Base-by-base conservation (phyloP, 768 basidiomycete species). In the Royoungia palumana region DNA sequence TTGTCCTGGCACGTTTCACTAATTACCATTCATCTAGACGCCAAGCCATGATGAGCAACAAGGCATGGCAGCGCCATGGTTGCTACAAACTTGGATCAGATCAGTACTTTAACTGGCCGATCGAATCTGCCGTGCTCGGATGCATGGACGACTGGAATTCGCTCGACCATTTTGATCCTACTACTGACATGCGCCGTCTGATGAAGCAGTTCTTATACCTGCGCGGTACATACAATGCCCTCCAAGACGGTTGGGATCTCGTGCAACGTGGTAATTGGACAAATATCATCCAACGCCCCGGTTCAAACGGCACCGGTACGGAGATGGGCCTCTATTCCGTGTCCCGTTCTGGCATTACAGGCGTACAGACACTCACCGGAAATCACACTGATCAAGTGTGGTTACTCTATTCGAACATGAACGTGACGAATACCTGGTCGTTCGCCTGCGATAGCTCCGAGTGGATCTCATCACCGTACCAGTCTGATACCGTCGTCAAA, bases 161-260 rank as follows among this genome's bases (percentile, higher is more conserved):
- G 3, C 81, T 94, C 27, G 94, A 96, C 59, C 94, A 96, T 65
- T 95, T 95, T 64, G 94, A 96, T 67, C 91, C 92, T 22, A 94
- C 93, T 2, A 72, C 84, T 12, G 84, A 89, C 60, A 77, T 78
- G 34, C 81, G 87, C 34, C 84, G 91, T 47, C 62, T 90, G 49
- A 82, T 90, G 60, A 64, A 80, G 16, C 89, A 87, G 45, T 85
- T 90, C 71, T 66, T 85, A 48, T 75, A 81, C 59, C 74, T 95
- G 32, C 85, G 94, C 25, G 64, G 64, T 6, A 68, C 74, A 13
- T 95, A 86, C 67, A 79, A 75, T 20, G 76, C 87, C 3, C 75
- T 95, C 11, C 89, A 89, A 65, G 94, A 96, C 58, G 94, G 94
- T 3, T 90, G 83, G 59, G 78, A 86, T 61, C 78, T 95, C n/a